These are phyloP conservation scores for Pythium folliculosum DNA, from an alignment of 352 stramenopile genomes.

Conservation along the genomic window DNA sequence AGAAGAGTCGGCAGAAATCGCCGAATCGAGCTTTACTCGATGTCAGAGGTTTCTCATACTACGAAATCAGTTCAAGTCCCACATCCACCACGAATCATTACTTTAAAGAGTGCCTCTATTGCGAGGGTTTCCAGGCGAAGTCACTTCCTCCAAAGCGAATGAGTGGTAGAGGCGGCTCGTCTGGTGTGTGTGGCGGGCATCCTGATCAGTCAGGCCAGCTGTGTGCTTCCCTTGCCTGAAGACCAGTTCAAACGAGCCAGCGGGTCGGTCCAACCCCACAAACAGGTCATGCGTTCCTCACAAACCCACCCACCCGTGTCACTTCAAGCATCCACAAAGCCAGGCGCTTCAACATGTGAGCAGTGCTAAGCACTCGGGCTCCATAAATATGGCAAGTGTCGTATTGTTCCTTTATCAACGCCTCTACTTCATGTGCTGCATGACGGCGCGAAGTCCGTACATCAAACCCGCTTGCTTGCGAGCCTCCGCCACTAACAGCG, in stretches of 20 bases:
- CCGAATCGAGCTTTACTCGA: background rate
- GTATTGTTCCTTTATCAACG: background rate
- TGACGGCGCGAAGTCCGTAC: slow-evolving; percentile 84
- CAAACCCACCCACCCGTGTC: background rate
- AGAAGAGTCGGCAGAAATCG: no score
- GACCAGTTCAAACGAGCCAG: no score
- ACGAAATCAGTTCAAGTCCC: no score
- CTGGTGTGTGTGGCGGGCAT: background rate
- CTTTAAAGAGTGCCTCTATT: background rate
- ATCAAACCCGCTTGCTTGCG: slow-evolving; percentile 88
- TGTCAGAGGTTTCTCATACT: background rate
- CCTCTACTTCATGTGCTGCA: slow-evolving; percentile 70
- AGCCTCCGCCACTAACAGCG: slow-evolving; percentile 78
- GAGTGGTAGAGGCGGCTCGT: slow-evolving; percentile 1
- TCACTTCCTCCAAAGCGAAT: background rate
- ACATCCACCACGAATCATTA: background rate
- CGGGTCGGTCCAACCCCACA: no score
- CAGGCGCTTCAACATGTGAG: background rate
- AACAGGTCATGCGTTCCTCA: no score
- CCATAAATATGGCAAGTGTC: slow-evolving; percentile 5
- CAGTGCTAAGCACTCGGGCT: background rate
- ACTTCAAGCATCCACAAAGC: background rate
- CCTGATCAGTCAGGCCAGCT: background rate
- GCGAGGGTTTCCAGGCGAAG: background rate
- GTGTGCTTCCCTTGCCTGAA: background rate